Evolutionary conservation across 768 basidiomycete species (phyloP), one percentile per base, ranked within the genome.

Genomic region (Phaeotremella fagi): DNA sequence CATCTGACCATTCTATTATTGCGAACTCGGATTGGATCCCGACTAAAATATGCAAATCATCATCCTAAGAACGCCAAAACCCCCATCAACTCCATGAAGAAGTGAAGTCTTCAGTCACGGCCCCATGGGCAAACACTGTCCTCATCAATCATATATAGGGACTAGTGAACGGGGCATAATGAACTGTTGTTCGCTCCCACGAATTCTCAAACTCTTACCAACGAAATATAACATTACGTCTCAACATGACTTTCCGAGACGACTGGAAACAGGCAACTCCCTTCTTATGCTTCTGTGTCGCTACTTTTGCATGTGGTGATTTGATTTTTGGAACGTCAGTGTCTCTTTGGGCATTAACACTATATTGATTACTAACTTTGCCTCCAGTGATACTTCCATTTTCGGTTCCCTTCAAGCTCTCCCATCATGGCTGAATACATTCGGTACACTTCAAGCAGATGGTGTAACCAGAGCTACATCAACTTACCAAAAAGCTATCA

Each of bases 331-430:
- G 53, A 37, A 52, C 35, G 53, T 55, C 22, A 47, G 48, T 44
- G 4, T 18, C 33, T 35, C 33, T 9, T n/a, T 35, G 9, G 33
- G 33, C n/a, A 35, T 9, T 35, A 35, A 35, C 20, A 12, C 22
- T 22, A 22, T 14, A 22, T 20, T 41, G 38, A 41, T 35, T n/a
- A 35, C 9, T 35, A n/a, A 22, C 7, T 18, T 6, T 41, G 38
- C 38, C 6, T 22, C 11, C 11, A 41, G 38, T 6, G 59, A 60
- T 37, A 47, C 59, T 24, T 52, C 51, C 4, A 45, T 52, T 6
- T 61, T 61, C 33, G 60, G 60, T 15, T 53, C 56, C 6, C 37
- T 61, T 3, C 60, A 61, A 33, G 60, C 60, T 24, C 31, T 62
- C 45, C 60, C 60, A 14, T 46, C 44, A 2, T 62, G 44, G 27